Evolutionary conservation across 768 basidiomycete genomes (phyloP), one percentile per base, ranked within the genome.

Genomic region (Lactarius sp.): DNA sequence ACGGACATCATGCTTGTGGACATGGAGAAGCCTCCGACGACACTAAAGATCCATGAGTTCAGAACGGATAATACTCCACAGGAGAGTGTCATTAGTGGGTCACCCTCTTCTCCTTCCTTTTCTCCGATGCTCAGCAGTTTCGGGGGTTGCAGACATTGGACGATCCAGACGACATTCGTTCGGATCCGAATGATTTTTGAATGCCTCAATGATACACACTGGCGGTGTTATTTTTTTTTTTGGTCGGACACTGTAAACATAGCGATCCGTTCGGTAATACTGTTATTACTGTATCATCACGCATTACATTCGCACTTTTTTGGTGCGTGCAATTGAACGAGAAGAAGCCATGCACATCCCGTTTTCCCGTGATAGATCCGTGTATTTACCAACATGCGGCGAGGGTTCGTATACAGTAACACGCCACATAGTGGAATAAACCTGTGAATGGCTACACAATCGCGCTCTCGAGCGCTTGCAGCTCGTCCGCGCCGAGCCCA

Each of bases 401-500:
- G 44, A 36, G 56, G 47, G 7, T 46, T n/a, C n/a, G 13, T 16
- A 56, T 33, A 13, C 18, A 14, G 42, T 20, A 31, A 47, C 49
- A 49, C 27, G 1, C n/a, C 20, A 18, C 16, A 6, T 22, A 47
- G 20, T 20, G 9, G 9, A 47, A 10, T 47, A 22, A 14, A 37
- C 18, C 6, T 14, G 10, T 2, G 1, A 6, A n/a, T 6, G 27
- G 18, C 31, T 65, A 68, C 8, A 22, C 34, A n/a, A 68, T 52
- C 14, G 57, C 64, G 9, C 22, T 44, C 52, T 50, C 49, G 31
- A 68, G 44, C 9, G 14, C 59, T 13, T 22, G 36, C 33, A 68
- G 16, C 39, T 66, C 64, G 1, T 59, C 53, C 1, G 56, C 37
- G 18, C 27, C 18, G 8, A 68, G 60, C 3, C 67, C 64, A 16